These are phyloP conservation scores for Nymphaea thermarum DNA, from an alignment of 164 flowering plant genomes.

Conservation along the genomic window DNA sequence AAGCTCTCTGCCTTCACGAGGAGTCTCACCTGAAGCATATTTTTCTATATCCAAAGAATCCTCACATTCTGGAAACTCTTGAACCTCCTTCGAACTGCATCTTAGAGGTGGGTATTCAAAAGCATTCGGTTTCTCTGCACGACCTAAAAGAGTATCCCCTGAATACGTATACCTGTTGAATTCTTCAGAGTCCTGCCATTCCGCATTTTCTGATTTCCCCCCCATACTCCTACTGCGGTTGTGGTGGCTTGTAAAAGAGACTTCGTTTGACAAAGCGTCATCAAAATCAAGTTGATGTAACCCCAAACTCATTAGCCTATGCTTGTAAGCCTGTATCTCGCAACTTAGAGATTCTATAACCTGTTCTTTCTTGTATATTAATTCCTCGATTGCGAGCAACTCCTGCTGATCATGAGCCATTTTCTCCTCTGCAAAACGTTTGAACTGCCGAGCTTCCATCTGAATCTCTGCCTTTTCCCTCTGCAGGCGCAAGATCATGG, in stretches of 20 bases:
- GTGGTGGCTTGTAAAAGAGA: constrained; percentile 2
- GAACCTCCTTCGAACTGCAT: constrained; percentile 40
- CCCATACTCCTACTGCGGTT: constrained; percentile 20
- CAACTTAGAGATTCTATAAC: constrained; percentile 56
- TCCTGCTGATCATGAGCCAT: constrained; percentile 86
- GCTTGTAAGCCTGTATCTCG: constrained; percentile 76
- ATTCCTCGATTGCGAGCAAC: constrained; percentile 49
- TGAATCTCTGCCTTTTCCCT: constrained; percentile 88
- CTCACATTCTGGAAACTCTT: constrained; percentile 16
- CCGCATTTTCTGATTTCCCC: constrained; percentile 13
- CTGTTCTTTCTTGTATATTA: constrained; percentile 78
- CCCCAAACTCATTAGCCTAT: constrained; percentile 86
- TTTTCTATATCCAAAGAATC: constrained; percentile 52
- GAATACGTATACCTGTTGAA: neutral
- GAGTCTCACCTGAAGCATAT: constrained; percentile 64
- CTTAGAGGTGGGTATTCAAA: constrained; percentile 72
- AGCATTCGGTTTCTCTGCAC: neutral
- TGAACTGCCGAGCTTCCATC: constrained; percentile 84
- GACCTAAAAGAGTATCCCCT: neutral
- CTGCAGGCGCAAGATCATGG: constrained; percentile 91
- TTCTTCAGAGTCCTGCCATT: neutral
- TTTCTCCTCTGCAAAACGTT: constrained; percentile 86
- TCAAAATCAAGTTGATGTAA: constrained; percentile 59
- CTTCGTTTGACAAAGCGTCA: constrained; percentile 16
- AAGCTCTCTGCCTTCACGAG: constrained; percentile 10